phyloP scores from a whole-genome alignment of 768 basidiomycete species.

The Lactifluus hygrophoroides region DNA sequence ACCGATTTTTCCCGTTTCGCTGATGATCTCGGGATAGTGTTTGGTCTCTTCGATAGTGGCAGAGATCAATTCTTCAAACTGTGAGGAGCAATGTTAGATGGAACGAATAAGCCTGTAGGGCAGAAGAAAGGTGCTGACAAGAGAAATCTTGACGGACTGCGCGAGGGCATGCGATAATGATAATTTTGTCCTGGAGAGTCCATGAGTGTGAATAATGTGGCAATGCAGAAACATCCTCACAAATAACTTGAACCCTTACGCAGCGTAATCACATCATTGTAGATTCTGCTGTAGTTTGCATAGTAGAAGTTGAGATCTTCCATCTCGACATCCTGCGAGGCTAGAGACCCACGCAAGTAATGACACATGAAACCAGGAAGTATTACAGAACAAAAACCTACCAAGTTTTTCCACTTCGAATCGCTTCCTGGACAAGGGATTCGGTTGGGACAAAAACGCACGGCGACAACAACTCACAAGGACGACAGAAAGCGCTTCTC shows the following conservation, averaged over 20 bases:
- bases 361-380: not conserved
- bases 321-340: slow-evolving; percentile 86
- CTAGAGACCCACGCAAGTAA: slow-evolving; percentile 33
- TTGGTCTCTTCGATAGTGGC: slow-evolving; percentile 94
- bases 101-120: not conserved
- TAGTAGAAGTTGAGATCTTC: slow-evolving; percentile 97
- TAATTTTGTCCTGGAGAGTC: slow-evolving; percentile 72
- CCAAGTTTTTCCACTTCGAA: slow-evolving; percentile 87
- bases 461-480: slow-evolving; percentile 47
- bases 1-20: slow-evolving; percentile 91
- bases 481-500: slow-evolving; percentile 87
- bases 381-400: slow-evolving; percentile 27
- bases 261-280: slow-evolving; percentile 95
- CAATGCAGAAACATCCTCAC: slow-evolving; percentile 38
- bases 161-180: slow-evolving; percentile 91
- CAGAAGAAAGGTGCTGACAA: slow-evolving; percentile 37
- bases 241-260: slow-evolving; percentile 94
- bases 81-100: not conserved
- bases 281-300: slow-evolving; percentile 94
- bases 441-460: slow-evolving; percentile 7
- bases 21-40: slow-evolving; percentile 88
- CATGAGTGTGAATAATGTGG: slow-evolving; percentile 4
- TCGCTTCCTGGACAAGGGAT: slow-evolving; percentile 55
- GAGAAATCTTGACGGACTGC: slow-evolving; percentile 94
- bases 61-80: slow-evolving; percentile 91